Percentiles rank a stretch among this genome's conserved stretches.
These are phyloP conservation scores for Marchantia polymorpha DNA, from an alignment of 225 moss, liverwort and hornwort species.

Conservation along the genomic window DNA sequence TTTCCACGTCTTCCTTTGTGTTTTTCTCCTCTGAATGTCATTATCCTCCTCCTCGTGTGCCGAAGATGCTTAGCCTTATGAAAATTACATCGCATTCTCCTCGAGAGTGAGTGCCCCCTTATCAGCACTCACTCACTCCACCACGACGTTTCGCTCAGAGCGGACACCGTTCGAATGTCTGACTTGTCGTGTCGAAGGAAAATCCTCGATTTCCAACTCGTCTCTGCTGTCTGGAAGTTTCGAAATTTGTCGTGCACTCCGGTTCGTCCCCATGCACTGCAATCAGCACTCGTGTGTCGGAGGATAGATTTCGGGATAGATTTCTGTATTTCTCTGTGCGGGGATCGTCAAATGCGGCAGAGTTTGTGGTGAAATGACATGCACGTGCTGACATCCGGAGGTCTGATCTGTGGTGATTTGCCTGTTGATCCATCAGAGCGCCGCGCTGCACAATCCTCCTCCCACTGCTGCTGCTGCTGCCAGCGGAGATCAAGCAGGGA, in stretches of 20 bases:
- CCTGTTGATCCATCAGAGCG: background rate
- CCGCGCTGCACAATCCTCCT: background rate
- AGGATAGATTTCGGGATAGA: too few relatives aligned
- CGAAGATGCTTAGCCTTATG: background rate
- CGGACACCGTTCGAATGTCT: background rate
- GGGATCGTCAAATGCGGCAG: background rate
- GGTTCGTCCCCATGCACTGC: background rate
- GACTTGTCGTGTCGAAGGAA: background rate
- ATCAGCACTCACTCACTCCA: too few relatives aligned
- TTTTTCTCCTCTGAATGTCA: background rate
- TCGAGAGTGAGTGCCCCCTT: background rate
- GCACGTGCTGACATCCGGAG: background rate
- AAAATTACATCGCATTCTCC: background rate
- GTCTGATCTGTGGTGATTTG: background rate
- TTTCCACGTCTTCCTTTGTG: background rate
- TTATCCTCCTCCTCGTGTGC: background rate
- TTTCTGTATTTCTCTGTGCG: background rate
- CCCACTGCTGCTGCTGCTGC: too few relatives aligned
- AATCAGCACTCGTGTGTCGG: too few relatives aligned
- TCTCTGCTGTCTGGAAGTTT: background rate
- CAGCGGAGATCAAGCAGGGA: conserved; percentile 9
- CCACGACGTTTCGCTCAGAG: too few relatives aligned
- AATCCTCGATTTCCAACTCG: background rate
- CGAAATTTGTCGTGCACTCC: background rate
- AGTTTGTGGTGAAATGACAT: background rate